Evolutionary conservation across 23 red algal genomes (phyloP).

Genomic region (Gracilaria domingensis): DNA sequence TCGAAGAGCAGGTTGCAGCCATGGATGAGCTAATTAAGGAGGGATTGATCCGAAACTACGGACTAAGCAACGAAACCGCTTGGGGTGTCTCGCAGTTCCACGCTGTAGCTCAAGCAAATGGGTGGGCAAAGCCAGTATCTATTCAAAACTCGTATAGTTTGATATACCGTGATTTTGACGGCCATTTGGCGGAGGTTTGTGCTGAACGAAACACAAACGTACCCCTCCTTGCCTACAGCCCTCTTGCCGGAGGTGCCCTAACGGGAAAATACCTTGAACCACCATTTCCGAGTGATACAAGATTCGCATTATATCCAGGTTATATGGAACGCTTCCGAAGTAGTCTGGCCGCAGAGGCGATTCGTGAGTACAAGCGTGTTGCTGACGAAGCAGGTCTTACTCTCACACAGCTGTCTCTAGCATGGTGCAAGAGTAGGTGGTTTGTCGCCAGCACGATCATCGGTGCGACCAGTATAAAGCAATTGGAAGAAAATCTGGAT

Average conservation of each 20-base stretch:
- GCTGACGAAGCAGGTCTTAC: constrained; percentile 69
- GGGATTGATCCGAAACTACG: constrained; percentile 82
- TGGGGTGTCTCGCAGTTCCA: constrained; percentile 72
- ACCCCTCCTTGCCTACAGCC: constrained; percentile 79
- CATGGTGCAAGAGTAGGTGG: constrained; percentile 84
- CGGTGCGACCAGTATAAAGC: constrained; percentile 80
- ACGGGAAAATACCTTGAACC: constrained; percentile 88
- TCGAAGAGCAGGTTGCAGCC: constrained; percentile 75
- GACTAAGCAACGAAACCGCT: constrained; percentile 95
- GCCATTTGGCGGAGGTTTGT: constrained; percentile 75
- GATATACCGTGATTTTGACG: constrained; percentile 88
- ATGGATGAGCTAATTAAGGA: constrained; percentile 78
- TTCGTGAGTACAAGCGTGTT: constrained; percentile 65
- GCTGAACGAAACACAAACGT: constrained; percentile 66
- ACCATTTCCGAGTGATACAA: constrained; percentile 20
- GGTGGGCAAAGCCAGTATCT: constrained; percentile 61
- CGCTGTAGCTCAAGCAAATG: constrained; percentile 27
- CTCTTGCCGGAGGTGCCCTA: constrained; percentile 88
- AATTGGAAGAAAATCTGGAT: constrained; percentile 83
- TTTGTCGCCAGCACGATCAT: constrained; percentile 85
- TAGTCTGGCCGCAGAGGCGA: constrained; percentile 64
- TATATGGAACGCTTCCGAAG: constrained; percentile 87
- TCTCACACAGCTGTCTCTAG: constrained; percentile 77
- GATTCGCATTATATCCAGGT: constrained; percentile 75
- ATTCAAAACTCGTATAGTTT: constrained; percentile 94